Evolutionary conservation across 2,329 filamentous ascomycete genomes (phyloP).

Genomic region (Alternaria ethzedia): DNA sequence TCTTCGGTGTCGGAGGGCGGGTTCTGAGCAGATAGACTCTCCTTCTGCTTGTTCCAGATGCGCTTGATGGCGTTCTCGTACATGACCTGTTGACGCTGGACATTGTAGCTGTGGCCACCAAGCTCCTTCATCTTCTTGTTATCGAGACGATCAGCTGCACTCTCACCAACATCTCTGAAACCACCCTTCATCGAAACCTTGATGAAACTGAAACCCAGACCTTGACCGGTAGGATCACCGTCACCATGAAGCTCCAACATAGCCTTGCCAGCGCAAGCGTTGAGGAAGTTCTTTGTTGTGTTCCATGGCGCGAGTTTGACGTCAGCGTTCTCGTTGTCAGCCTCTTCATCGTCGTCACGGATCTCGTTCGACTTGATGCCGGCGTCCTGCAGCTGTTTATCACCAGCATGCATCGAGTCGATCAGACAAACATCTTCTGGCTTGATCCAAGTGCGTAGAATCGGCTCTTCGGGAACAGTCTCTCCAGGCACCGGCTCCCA

Average conservation of each 20-base stretch:
- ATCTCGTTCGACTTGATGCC: constrained; percentile 77
- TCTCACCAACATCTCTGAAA: constrained; percentile 88
- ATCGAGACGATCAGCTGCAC: constrained; percentile 84
- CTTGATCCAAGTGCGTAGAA: constrained; percentile 85
- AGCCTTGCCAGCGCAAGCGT: constrained; percentile 91
- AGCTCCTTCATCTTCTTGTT: constrained; percentile 72
- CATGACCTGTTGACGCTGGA: constrained; percentile 88
- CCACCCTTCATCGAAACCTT: constrained; percentile 99
- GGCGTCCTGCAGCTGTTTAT: constrained; percentile 87
- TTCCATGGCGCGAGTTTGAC: constrained; percentile 95
- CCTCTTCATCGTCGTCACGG: constrained; percentile 66
- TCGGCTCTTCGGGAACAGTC: constrained; percentile 77
- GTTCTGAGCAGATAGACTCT: constrained; percentile 74
- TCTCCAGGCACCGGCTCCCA: constrained; percentile 78
- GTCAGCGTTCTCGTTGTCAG: constrained; percentile 77
- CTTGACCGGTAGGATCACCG: constrained; percentile 91
- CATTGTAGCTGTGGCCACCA: constrained; percentile 96
- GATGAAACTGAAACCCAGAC: constrained; percentile 95
- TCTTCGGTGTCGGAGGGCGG: constrained; percentile 78
- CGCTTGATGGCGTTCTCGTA: constrained; percentile 90
- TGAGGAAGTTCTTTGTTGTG: constrained; percentile 93
- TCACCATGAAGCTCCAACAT: constrained; percentile 96
- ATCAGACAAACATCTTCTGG: constrained; percentile 94
- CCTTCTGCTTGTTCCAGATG: constrained; percentile 90
- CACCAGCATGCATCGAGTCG: constrained; percentile 95